phyloP scores from a whole-genome alignment of 495 filamentous ascomycete genomes.

The Evernia prunastri region DNA sequence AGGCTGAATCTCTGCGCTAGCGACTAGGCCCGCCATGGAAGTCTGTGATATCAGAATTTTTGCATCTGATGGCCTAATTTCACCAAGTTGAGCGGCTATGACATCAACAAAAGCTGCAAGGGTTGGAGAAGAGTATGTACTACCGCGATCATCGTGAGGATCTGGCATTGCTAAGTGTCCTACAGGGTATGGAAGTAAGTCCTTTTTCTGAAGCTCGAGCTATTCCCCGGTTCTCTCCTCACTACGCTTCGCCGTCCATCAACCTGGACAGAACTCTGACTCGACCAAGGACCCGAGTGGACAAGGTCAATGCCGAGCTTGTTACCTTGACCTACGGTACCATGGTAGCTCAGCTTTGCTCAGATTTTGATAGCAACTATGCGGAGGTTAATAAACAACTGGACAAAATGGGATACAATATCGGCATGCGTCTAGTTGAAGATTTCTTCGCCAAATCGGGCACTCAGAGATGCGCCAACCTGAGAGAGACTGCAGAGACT shows the following conservation, averaged over 20 bases:
- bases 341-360: slow-evolving; percentile 92
- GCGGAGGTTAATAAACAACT: slow-evolving; percentile 90
- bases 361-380: slow-evolving; percentile 91
- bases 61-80: slow-evolving; percentile 13
- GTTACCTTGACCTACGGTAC: slow-evolving; percentile 97
- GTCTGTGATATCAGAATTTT: no score
- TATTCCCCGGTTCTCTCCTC: neutral
- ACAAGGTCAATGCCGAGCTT: slow-evolving; percentile 83
- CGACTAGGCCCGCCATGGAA: neutral
- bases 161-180: slow-evolving; percentile 29
- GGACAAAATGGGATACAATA: slow-evolving; percentile 99
- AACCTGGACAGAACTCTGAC: neutral
- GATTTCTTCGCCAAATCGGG: slow-evolving; percentile 95
- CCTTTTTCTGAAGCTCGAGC: neutral
- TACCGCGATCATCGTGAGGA: slow-evolving; percentile 3
- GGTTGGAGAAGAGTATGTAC: slow-evolving; percentile 89
- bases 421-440: slow-evolving; percentile 91
- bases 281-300: slow-evolving; percentile 49
- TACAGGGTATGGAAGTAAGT: slow-evolving; percentile 95
- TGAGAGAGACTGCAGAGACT: slow-evolving; percentile 92
- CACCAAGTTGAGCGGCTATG: slow-evolving; percentile 39
- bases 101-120: slow-evolving; percentile 85
- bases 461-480: slow-evolving; percentile 82
- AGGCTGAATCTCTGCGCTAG: slow-evolving; percentile 13
- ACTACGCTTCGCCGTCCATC: neutral